Evolutionary conservation across 163 green algal genomes (phyloP), one percentile per base, ranked within the genome.

Genomic region (Scenedesmus sp.): DNA sequence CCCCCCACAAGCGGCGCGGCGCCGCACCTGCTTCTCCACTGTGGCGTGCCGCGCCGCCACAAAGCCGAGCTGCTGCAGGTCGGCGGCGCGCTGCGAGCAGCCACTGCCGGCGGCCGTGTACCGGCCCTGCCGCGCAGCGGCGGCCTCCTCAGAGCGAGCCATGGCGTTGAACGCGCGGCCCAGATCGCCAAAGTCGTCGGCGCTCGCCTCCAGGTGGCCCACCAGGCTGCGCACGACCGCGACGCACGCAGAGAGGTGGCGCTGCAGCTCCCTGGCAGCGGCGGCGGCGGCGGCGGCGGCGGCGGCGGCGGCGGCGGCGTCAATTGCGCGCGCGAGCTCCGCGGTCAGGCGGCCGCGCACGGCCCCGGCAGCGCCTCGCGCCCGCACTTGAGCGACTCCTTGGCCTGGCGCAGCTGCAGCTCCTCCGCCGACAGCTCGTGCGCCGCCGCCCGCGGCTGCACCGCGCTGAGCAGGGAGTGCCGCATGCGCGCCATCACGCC

Each of bases 381-480:
- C n/a, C n/a, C 73, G 45, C 51, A 81, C 73, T 72, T 73, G 48
- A 73, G 48, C 73, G 36, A 60, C 22, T 81, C 73, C 73, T 81
- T 81, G 31, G 73, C 60, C 60, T 81, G 73, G 33, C 60, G 28
- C 62, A 81, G 60, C 73, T 74, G 47, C 62, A 60, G 45, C 50
- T 81, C 73, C 26, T 81, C 60, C 24, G 48, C 58, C 9, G 73
- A 44, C 42, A 66, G 6, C 73, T 71, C 47, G 11, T 33, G 60
- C 60, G 26, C 28, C 13, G 70, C 24, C 56, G 60, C 60, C 17
- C 36, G 70, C 70, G 57, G 39, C 10, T 24, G 29, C 48, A 72
- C 72, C 47, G 53, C 72, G 10, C 20, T 62, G 60, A 80, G 62
- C 47, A 80, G 60, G 15, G 48, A 69, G 31, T 73, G 58, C 42